Evolutionary conservation across 352 stramenopile species (phyloP).

Genomic region (Phytophthora megakarya): DNA sequence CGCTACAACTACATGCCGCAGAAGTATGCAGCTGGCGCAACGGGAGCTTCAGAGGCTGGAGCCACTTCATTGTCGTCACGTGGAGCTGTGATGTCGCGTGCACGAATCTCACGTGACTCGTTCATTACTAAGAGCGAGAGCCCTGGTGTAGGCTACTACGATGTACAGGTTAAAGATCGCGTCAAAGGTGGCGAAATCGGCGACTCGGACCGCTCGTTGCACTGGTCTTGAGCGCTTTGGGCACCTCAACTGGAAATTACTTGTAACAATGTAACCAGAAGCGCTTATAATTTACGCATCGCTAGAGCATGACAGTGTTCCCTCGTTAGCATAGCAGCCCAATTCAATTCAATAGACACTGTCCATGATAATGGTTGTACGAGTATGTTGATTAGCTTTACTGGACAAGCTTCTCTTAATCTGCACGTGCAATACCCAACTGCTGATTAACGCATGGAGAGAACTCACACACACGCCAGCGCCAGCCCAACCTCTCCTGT

Average conservation of each 20-base stretch:
- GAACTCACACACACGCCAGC: conserved; percentile 36
- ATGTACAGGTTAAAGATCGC: conserved; percentile 66
- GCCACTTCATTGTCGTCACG: conserved; percentile 71
- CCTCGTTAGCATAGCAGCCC: conserved; percentile 1
- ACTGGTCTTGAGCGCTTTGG: conserved; percentile 49
- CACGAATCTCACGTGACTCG: conserved; percentile 63
- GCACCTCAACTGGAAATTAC: conserved; percentile 6
- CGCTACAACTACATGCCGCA: conserved; percentile 77
- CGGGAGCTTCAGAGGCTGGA: conserved; percentile 36
- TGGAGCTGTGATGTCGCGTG: conserved; percentile 70
- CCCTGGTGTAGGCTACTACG: conserved; percentile 78
- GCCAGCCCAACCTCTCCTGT: conserved; percentile 20
- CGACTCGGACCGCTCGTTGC: conserved; percentile 69
- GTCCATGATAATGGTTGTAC: background rate
- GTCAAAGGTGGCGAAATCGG: conserved; percentile 80
- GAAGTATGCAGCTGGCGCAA: conserved; percentile 49
- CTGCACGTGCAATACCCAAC: conserved; percentile 2
- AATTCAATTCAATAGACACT: conserved; percentile 31
- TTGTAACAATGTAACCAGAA: conserved; percentile 22
- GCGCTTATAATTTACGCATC: conserved; percentile 23
- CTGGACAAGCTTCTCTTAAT: conserved; percentile 3
- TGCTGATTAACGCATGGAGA: conserved; percentile 31
- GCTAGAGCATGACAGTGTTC: conserved; percentile 18
- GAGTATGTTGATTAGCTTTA: conserved; percentile 8
- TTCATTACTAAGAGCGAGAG: conserved; percentile 77